Percentiles rank a stretch among this genome's conserved stretches.
Evolutionary conservation across 768 basidiomycete species (phyloP).

Genomic region (Solioccasus polychromus): DNA sequence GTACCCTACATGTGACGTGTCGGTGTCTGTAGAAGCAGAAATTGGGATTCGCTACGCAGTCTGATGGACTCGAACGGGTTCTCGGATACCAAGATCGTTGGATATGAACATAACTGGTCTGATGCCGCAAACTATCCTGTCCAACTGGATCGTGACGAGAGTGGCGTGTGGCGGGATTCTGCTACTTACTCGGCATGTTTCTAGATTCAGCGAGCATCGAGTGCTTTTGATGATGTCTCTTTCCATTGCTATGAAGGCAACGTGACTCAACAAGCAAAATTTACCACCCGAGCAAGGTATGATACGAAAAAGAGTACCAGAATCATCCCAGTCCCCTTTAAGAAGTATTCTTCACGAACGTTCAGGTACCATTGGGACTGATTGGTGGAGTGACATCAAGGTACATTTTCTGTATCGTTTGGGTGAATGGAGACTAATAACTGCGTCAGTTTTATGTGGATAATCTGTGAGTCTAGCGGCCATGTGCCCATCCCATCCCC

Average conservation of each 20-base stretch:
- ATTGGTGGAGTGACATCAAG: conserved; percentile 84
- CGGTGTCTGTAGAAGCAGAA: conserved; percentile 52
- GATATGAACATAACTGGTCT: conserved; percentile 75
- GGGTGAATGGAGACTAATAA: conserved; percentile 8
- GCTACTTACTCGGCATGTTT: conserved; percentile 2
- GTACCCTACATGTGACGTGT: conserved; percentile 63
- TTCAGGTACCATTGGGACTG: conserved; percentile 57
- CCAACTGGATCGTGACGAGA: conserved; percentile 39
- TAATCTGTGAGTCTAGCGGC: conserved; percentile 45
- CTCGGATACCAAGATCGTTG: conserved; percentile 57
- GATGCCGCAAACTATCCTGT: conserved; percentile 63
- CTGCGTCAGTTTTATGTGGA: conserved; percentile 61
- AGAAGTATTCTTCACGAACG: conserved; percentile 55
- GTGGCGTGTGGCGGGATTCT: neutral
- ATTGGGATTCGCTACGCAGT: conserved; percentile 55
- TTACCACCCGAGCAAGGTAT: conserved; percentile 55
- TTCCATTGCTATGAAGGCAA: conserved; percentile 72
- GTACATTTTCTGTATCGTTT: conserved; percentile 28
- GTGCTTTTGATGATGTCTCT: conserved; percentile 59
- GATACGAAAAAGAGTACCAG: neutral
- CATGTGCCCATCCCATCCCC: conserved; percentile 21
- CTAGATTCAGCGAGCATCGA: conserved; percentile 54
- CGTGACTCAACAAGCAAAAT: conserved; percentile 51
- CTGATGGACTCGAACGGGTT: conserved; percentile 65
- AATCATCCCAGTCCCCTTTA: conserved; percentile 1